These are phyloP conservation scores for Microbotryum intermedium DNA, from an alignment of 1,284 basidiomycete species.

Conservation along the genomic window DNA sequence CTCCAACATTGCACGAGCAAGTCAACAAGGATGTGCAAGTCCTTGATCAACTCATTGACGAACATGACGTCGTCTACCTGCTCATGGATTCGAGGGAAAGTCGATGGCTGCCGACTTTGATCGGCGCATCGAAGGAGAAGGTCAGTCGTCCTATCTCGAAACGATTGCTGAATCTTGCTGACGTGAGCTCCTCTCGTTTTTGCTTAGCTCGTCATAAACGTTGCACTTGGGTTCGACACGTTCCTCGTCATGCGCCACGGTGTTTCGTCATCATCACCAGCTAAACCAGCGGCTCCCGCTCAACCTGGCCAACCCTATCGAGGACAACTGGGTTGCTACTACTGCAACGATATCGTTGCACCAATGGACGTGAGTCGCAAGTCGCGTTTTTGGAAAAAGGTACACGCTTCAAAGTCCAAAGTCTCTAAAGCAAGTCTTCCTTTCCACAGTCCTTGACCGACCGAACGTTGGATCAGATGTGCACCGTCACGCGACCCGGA, in stretches of 20 bases:
- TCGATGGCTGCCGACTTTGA: slow-evolving; percentile 85
- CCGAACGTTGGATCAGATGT: slow-evolving; percentile 96
- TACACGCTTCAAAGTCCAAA: too few relatives aligned
- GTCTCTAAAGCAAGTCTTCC: too few relatives aligned
- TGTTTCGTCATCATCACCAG: slow-evolving; percentile 43
- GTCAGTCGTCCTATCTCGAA: slow-evolving; percentile 41
- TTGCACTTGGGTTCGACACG: slow-evolving; percentile 90
- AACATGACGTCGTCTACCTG: slow-evolving; percentile 83
- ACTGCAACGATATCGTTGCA: slow-evolving; percentile 96
- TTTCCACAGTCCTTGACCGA: slow-evolving; percentile 71
- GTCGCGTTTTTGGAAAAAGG: too few relatives aligned
- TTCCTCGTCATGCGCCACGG: slow-evolving; percentile 97
- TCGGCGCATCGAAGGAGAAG: slow-evolving; percentile 75
- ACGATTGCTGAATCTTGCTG: not conserved
- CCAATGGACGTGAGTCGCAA: slow-evolving; percentile 67
- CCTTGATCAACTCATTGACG: slow-evolving; percentile 67
- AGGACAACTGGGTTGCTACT: slow-evolving; percentile 75
- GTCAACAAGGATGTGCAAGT: slow-evolving; percentile 57
- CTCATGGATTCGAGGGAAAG: slow-evolving; percentile 98
- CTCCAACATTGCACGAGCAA: slow-evolving; percentile 46
- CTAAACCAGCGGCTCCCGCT: slow-evolving; percentile 37
- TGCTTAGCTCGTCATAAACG: slow-evolving; percentile 76
- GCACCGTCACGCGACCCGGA: slow-evolving; percentile 95
- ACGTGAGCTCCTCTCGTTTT: not conserved
- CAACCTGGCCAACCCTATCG: slow-evolving; percentile 25